A percentile compares a stretch with the other conserved stretches of the same genome.
Evolutionary conservation across 305 asterid genomes (phyloP).

Genomic region (Euphrasia arctica): DNA sequence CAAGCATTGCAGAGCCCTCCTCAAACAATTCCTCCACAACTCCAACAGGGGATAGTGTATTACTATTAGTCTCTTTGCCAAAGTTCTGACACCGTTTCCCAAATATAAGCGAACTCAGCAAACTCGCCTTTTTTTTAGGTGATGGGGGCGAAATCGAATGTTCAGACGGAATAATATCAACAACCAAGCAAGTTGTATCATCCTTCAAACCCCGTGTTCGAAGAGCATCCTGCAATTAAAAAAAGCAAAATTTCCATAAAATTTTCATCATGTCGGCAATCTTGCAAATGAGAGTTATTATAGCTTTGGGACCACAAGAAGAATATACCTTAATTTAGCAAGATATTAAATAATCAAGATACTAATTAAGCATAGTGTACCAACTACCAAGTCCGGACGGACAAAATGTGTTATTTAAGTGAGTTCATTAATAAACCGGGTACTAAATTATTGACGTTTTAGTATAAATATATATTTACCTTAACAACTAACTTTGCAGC

Average conservation of each 20-base stretch:
- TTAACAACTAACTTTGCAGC: slow-evolving; percentile 98
- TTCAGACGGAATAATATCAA: slow-evolving; percentile 94
- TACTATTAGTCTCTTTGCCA: slow-evolving; percentile 43
- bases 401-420: not conserved
- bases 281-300: not conserved
- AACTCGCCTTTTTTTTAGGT: slow-evolving; percentile 67
- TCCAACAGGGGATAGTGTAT: slow-evolving; percentile 71
- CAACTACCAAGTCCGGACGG: no score
- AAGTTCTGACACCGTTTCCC: slow-evolving; percentile 56
- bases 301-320: no score
- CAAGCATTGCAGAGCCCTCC: slow-evolving; percentile 99
- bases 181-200: slow-evolving; percentile 99
- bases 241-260: not conserved
- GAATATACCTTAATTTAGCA: no score
- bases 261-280: not conserved
- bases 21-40: slow-evolving; percentile 95
- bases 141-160: slow-evolving; percentile 64
- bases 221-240: slow-evolving; percentile 78
- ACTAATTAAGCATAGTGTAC: no score
- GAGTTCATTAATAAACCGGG: not conserved
- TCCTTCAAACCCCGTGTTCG: slow-evolving; percentile 96
- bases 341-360: no score
- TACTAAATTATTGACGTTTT: not conserved
- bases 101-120: slow-evolving; percentile 61
- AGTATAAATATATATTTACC: slow-evolving; percentile 35